Conservation (phyloP, 169 alveolate genomes). For the Babesia bigemina region DNA sequence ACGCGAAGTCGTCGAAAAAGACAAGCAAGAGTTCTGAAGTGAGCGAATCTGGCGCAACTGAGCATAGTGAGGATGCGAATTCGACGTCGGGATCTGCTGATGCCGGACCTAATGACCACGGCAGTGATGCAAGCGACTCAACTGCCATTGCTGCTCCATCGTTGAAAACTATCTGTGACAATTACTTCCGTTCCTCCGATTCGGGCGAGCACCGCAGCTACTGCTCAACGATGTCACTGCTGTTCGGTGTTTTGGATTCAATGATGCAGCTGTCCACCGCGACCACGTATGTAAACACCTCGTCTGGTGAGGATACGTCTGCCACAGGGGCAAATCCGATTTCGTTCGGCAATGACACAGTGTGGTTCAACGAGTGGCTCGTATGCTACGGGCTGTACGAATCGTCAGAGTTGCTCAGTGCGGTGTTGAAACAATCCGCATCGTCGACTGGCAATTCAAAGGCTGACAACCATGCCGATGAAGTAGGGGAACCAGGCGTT, state of each 20-base stretch:
- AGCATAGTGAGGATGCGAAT: neutral
- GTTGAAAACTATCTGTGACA: conserved; percentile 6
- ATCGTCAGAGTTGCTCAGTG: conserved; percentile 7
- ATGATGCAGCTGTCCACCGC: conserved; percentile 31
- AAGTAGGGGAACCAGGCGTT: neutral
- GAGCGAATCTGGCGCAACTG: neutral
- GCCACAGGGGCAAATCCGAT: neutral
- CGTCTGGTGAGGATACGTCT: conserved; percentile 9
- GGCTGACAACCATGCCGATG: neutral
- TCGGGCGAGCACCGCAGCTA: neutral
- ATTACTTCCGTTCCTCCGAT: conserved; percentile 2
- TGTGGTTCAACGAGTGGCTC: conserved; percentile 37
- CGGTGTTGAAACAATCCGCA: neutral
- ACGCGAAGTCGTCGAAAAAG: neutral
- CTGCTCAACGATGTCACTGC: conserved; percentile 11
- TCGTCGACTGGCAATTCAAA: neutral
- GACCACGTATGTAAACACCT: conserved; percentile 19
- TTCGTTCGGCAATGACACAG: neutral
- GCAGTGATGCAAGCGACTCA: neutral
- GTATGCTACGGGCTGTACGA: conserved; percentile 21
- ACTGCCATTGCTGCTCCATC: neutral
- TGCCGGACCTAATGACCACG: neutral
- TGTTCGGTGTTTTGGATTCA: conserved; percentile 10
- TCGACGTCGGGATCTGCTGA: neutral
- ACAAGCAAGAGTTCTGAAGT: neutral